Evolutionary conservation across 495 filamentous ascomycete species (phyloP).

Genomic region (Beverwykella pulmonaria): DNA sequence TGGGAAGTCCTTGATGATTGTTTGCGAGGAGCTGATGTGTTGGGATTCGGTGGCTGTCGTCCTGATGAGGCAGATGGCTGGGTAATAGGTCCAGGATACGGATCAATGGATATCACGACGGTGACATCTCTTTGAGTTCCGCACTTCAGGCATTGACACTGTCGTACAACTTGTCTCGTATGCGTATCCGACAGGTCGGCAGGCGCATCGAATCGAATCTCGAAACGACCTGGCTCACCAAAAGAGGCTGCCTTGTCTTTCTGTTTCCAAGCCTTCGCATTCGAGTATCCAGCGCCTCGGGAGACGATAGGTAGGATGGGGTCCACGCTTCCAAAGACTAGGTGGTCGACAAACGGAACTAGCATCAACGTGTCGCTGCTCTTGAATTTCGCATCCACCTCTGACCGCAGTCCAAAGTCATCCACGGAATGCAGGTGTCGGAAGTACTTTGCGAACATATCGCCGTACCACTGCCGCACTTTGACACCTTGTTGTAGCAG

Average conservation of each 20-base stretch:
- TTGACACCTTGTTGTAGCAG: conserved; percentile 29
- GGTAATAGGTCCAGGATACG: conserved; percentile 14
- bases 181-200: conserved; percentile 24
- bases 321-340: conserved; percentile 33
- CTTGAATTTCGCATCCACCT: conserved; percentile 30
- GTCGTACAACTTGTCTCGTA: conserved; percentile 21
- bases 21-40: conserved; percentile 6
- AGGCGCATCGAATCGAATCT: conserved; percentile 35
- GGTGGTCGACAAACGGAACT: conserved; percentile 33
- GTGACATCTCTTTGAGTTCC: conserved; percentile 33
- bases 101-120: conserved; percentile 35
- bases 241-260: conserved; percentile 16
- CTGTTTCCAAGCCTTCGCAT: conserved; percentile 15
- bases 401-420: conserved; percentile 27
- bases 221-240: conserved; percentile 31
- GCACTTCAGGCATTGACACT: conserved; percentile 37
- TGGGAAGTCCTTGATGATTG: conserved; percentile 25
- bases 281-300: conserved; percentile 26
- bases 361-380: conserved; percentile 29
- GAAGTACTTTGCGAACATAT: conserved; percentile 41
- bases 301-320: conserved; percentile 34
- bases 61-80: background rate
- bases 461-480: conserved; percentile 35
- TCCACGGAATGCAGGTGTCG: conserved; percentile 26
- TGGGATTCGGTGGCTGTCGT: conserved; percentile 9